These are phyloP conservation scores for Scleroderma citrinum DNA, from an alignment of 768 basidiomycete genomes.

Conservation along the genomic window DNA sequence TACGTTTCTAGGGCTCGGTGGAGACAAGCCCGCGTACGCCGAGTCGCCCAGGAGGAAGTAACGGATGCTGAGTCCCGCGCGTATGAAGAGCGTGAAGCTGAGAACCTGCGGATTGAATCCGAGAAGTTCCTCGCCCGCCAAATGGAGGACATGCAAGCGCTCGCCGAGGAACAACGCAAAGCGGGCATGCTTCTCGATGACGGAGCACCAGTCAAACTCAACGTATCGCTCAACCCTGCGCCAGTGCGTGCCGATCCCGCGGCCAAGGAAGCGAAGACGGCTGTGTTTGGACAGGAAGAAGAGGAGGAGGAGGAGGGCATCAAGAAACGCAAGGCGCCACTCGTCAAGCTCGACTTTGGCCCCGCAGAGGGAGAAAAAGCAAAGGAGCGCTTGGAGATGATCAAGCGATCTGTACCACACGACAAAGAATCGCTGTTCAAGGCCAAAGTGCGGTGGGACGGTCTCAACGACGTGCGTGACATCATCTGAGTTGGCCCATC, in stretches of 20 bases:
- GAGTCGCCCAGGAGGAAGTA: conserved; percentile 71
- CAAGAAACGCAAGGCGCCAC: conserved; percentile 76
- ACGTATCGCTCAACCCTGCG: conserved; percentile 59
- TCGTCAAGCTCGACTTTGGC: conserved; percentile 89
- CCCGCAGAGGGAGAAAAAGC: conserved; percentile 79
- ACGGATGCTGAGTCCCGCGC: conserved; percentile 79
- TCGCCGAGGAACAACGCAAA: conserved; percentile 86
- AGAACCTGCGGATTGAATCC: conserved; percentile 82
- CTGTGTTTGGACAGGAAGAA: conserved; percentile 75
- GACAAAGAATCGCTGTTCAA: conserved; percentile 79
- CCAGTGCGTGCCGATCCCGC: conserved; percentile 41
- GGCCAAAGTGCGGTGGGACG: conserved; percentile 88
- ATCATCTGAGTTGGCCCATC: neutral
- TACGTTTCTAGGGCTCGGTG: conserved; percentile 61
- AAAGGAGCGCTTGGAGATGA: conserved; percentile 73
- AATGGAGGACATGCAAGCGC: conserved; percentile 92
- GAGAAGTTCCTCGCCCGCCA: conserved; percentile 91
- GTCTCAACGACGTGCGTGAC: conserved; percentile 69
- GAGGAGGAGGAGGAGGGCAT: conserved; percentile 80
- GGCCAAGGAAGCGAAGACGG: conserved; percentile 43
- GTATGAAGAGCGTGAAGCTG: conserved; percentile 81
- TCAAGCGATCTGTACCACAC: conserved; percentile 64
- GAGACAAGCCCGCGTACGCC: conserved; percentile 69
- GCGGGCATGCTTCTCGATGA: conserved; percentile 89
- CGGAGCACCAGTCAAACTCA: conserved; percentile 83